These are phyloP conservation scores for Carex parvula DNA, from an alignment of 176 grass and related monocot species.

Conservation along the genomic window DNA sequence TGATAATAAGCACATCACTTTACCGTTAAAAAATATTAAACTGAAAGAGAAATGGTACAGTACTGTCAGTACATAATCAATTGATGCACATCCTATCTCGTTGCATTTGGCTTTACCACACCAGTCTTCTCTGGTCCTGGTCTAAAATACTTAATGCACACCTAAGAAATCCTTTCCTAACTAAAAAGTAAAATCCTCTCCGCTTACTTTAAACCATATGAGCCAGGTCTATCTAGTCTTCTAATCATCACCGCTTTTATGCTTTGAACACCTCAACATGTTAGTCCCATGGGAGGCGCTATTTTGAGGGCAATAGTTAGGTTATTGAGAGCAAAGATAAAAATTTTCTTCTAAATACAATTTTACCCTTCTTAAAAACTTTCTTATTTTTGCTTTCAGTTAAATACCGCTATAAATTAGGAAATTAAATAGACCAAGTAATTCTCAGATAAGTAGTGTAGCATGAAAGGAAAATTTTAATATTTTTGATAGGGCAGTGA, in stretches of 20 bases:
- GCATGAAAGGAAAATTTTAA: too few relatives aligned
- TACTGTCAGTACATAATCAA: conserved; percentile 20
- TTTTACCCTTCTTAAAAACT: too few relatives aligned
- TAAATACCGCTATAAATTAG: too few relatives aligned
- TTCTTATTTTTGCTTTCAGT: too few relatives aligned
- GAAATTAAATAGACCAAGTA: too few relatives aligned
- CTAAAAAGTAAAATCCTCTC: neutral
- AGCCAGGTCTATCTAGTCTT: neutral
- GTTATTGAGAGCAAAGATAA: too few relatives aligned
- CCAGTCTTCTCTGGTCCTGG: neutral
- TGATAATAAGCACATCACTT: neutral
- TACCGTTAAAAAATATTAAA: neutral
- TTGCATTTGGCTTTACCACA: neutral
- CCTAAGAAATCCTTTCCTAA: too few relatives aligned
- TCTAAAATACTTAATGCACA: neutral
- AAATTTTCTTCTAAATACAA: too few relatives aligned
- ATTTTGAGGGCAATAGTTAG: too few relatives aligned
- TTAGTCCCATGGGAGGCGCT: neutral
- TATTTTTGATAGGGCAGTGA: too few relatives aligned
- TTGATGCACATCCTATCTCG: neutral
- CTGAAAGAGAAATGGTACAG: neutral
- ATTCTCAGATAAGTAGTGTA: too few relatives aligned
- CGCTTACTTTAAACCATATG: neutral
- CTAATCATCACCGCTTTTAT: neutral
- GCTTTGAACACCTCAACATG: neutral